Percentiles rank a stretch among this genome's conserved stretches.
These are phyloP conservation scores for Candida chauliodis DNA, from an alignment of 805 yeast species.

Conservation along the genomic window DNA sequence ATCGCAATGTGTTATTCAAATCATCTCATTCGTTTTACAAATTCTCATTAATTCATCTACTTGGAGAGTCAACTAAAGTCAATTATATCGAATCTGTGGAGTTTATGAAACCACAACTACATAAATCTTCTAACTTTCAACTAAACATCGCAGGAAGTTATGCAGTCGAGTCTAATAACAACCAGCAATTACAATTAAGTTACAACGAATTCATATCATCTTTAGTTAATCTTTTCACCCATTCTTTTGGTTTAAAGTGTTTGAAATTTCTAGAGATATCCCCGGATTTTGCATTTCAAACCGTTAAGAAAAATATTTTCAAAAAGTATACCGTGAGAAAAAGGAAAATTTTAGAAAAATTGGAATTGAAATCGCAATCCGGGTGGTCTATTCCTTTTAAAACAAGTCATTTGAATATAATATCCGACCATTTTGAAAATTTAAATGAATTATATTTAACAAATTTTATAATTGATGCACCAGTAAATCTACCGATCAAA, in stretches of 20 bases:
- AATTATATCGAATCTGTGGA: conserved; percentile 27
- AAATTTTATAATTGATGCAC: conserved; percentile 48
- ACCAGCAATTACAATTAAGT: conserved; percentile 13
- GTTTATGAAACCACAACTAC: conserved; percentile 33
- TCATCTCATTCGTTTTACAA: conserved; percentile 26
- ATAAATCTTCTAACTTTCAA: conserved; percentile 17
- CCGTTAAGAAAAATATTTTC: conserved; percentile 12
- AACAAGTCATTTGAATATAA: conserved; percentile 39
- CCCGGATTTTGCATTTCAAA: conserved; percentile 44
- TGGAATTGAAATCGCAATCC: conserved; percentile 39
- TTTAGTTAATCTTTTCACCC: conserved; percentile 34
- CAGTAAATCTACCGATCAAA: conserved; percentile 24
- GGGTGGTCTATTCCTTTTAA: conserved; percentile 55
- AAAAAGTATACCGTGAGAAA: not conserved
- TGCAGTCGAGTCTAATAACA: conserved; percentile 21
- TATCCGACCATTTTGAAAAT: conserved; percentile 36
- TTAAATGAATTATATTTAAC: conserved; percentile 42
- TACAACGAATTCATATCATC: conserved; percentile 24
- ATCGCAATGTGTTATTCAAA: conserved; percentile 27
- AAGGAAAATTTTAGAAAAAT: conserved; percentile 22
- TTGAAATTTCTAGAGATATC: conserved; percentile 44
- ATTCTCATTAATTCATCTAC: conserved; percentile 31
- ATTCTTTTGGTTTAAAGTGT: conserved; percentile 43
- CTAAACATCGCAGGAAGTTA: conserved; percentile 37
- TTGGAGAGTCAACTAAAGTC: conserved; percentile 15